Base-by-base conservation (phyloP, 2,329 filamentous ascomycete genomes). In the Ophiostoma fasciatum region DNA sequence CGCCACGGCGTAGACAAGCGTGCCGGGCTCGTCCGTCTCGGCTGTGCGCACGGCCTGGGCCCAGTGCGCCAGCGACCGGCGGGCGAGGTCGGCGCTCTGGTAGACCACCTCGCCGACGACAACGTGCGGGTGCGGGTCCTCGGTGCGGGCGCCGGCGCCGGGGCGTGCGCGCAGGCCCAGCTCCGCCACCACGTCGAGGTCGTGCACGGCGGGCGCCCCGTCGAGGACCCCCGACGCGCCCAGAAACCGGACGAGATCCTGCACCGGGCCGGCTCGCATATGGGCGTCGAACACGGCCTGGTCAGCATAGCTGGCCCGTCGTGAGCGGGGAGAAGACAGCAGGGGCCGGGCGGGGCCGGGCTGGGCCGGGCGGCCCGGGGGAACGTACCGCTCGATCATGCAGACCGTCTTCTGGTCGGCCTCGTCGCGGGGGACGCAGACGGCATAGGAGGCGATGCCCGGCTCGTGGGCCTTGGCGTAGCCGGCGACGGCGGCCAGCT, bases 91-190 rank as follows among this genome's bases (percentile, higher is more conserved):
- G 7, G 42, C 48, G 8, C 44, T 39, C n/a, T 48, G 35, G 41
- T 52, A 52, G 18, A 46, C 42, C 4, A 54, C 37, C 35, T 51
- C 49, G 13, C 45, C 46, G 19, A 51, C 45, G 17, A 51, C 35
- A 13, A 52, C 31, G 20, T 46, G 44, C 1, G 50, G 50, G 18
- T 53, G 48, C 7, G 37, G 12, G 7, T 44, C 40, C 5, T 27
- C 13, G 18, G 26, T 36, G 14, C 33, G 13, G n/a, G 34, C 33
- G 7, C 38, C 15, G 34, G 31, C 2, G 47, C 41, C 5, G 43
- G 31, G 35, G 50, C 48, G 9, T 31, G 22, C 33, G n/a, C 13
- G 12, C 12, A 14, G 26, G 7, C 26, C n/a, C 19, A 48, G 44
- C 25, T 42, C 42, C 14, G 45, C 36, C 18, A 49, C 32, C 20